Evolutionary conservation across 495 filamentous ascomycete genomes (phyloP).

Genomic region (Pyronema domesticum): DNA sequence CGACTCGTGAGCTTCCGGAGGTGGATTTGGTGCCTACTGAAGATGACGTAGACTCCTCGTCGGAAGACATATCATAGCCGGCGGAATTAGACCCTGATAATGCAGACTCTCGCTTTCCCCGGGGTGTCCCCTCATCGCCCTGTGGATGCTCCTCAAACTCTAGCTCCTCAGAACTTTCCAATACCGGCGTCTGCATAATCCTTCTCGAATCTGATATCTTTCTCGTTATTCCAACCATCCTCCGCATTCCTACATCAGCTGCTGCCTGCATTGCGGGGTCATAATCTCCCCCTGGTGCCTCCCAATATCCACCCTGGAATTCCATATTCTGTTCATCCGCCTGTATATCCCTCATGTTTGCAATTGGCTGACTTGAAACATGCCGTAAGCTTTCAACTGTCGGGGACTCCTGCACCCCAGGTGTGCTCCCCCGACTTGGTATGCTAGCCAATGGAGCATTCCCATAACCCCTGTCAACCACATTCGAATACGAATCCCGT

Average conservation of each 20-base stretch:
- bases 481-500: slow-evolving; percentile 20
- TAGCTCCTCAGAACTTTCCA: not conserved
- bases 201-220: slow-evolving; percentile 23
- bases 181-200: slow-evolving; percentile 8
- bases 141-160: not conserved
- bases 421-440: not conserved
- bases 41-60: slow-evolving; percentile 15
- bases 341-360: slow-evolving; percentile 15
- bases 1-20: not conserved
- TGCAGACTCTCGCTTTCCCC: slow-evolving; percentile 14
- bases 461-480: slow-evolving; percentile 19
- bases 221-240: slow-evolving; percentile 19
- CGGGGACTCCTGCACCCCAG: slow-evolving; percentile 11
- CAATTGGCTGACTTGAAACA: slow-evolving; percentile 3
- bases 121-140: not conserved
- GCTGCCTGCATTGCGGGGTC: slow-evolving; percentile 18
- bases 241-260: slow-evolving; percentile 22
- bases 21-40: slow-evolving; percentile 2
- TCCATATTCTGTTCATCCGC: slow-evolving; percentile 17
- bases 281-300: slow-evolving; percentile 12
- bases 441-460: slow-evolving; percentile 10
- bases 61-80: slow-evolving; percentile 18
- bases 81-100: slow-evolving; percentile 14
- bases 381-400: not conserved
- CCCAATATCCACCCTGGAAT: slow-evolving; percentile 4